These are phyloP conservation scores for Herpetomonas tarakana DNA, from an alignment of 208 protist species.

Conservation along the genomic window DNA sequence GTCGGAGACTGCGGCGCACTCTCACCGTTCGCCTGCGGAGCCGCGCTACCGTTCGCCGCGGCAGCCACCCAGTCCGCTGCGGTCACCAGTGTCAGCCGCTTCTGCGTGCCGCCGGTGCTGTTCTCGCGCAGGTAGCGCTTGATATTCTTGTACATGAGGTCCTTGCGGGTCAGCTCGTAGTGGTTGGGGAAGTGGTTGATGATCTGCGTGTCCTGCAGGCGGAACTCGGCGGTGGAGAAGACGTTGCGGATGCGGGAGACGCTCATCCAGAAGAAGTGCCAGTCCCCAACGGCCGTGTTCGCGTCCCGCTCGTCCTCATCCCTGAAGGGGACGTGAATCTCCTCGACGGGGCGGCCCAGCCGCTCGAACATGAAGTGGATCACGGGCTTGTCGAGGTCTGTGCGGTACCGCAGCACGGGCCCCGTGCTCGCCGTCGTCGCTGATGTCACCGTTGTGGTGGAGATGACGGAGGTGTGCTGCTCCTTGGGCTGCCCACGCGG, in stretches of 20 bases:
- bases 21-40: not conserved
- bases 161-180: conserved; percentile 96
- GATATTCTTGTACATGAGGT: conserved; percentile 97
- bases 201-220: conserved; percentile 83
- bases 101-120: conserved; percentile 20
- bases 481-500: not conserved
- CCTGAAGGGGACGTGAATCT: conserved; percentile 35
- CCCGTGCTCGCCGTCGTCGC: conserved; percentile 4
- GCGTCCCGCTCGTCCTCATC: conserved; percentile 24
- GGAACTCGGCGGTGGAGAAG: conserved; percentile 63
- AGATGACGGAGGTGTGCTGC: not conserved
- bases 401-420: conserved; percentile 66
- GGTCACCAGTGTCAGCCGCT: conserved; percentile 29
- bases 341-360: conserved; percentile 28
- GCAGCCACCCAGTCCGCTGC: conserved; percentile 43
- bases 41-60: conserved; percentile 12
- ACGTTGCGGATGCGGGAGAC: conserved; percentile 67
- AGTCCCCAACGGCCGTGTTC: conserved; percentile 62
- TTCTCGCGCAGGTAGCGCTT: conserved; percentile 82
- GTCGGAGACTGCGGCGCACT: not conserved
- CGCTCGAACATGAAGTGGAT: conserved; percentile 85
- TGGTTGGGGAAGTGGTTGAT: conserved; percentile 99
- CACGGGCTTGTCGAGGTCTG: conserved; percentile 80
- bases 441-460: not conserved
- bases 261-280: conserved; percentile 91